Evolutionary conservation across 1,284 basidiomycete species (phyloP).

Genomic region (Termitomyces sp.): DNA sequence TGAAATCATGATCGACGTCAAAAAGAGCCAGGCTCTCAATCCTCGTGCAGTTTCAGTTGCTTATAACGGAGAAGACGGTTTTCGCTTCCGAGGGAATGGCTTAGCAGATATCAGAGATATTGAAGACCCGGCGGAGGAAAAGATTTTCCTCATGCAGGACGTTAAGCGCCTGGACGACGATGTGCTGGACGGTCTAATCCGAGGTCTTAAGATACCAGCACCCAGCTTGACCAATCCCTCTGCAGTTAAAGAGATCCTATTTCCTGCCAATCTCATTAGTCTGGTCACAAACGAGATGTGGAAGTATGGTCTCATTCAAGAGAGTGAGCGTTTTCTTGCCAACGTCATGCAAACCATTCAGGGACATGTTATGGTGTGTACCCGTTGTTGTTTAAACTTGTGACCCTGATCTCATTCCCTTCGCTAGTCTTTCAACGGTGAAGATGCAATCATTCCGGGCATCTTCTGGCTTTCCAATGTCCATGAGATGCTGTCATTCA

Average conservation of each 20-base stretch:
- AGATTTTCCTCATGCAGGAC: slow-evolving; percentile 91
- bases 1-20: slow-evolving; percentile 75
- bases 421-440: slow-evolving; percentile 78
- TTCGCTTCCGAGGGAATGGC: slow-evolving; percentile 69
- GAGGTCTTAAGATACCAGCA: slow-evolving; percentile 89
- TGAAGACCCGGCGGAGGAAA: slow-evolving; percentile 92
- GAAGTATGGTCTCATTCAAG: slow-evolving; percentile 96
- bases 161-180: slow-evolving; percentile 92
- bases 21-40: slow-evolving; percentile 69
- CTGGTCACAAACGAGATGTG: slow-evolving; percentile 99
- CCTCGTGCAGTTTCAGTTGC: slow-evolving; percentile 93
- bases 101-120: slow-evolving; percentile 66
- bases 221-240: slow-evolving; percentile 90
- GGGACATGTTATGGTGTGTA: slow-evolving; percentile 91
- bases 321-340: slow-evolving; percentile 96
- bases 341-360: slow-evolving; percentile 99
- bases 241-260: slow-evolving; percentile 94
- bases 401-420: slow-evolving; percentile 3
- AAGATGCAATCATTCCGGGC: slow-evolving; percentile 94
- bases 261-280: slow-evolving; percentile 99
- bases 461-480: slow-evolving; percentile 99
- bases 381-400: not conserved
- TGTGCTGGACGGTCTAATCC: slow-evolving; percentile 86
- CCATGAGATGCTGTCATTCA: slow-evolving; percentile 99
- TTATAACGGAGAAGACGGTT: slow-evolving; percentile 73